Evolutionary conservation across 2,329 filamentous ascomycete genomes (phyloP).

Genomic region (Aspergillus arachidicola): DNA sequence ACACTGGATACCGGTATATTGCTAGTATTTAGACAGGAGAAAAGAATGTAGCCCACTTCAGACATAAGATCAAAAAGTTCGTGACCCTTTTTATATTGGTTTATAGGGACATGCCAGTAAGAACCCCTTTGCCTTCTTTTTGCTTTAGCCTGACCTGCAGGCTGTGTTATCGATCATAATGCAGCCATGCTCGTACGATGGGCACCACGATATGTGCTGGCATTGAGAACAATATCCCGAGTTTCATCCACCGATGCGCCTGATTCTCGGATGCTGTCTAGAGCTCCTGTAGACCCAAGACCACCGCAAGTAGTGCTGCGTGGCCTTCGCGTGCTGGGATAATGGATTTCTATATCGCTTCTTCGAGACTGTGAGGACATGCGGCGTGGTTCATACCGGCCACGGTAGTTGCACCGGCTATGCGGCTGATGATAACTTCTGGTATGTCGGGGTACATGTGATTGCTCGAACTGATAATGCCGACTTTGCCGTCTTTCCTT

Average conservation of each 20-base stretch:
- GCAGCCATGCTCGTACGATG: constrained; percentile 32
- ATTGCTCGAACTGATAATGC: constrained; percentile 32
- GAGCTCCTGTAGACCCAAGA: constrained; percentile 15
- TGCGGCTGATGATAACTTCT: constrained; percentile 32
- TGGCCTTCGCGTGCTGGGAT: constrained; percentile 36
- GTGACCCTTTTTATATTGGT: not conserved
- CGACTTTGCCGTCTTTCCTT: constrained; percentile 15
- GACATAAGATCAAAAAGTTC: not conserved
- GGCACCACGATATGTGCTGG: constrained; percentile 33
- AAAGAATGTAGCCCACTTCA: not conserved
- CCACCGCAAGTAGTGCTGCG: constrained; percentile 37
- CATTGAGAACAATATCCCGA: constrained; percentile 21
- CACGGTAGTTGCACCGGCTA: constrained; percentile 25
- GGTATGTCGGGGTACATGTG: constrained; percentile 27
- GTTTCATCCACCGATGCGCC: constrained; percentile 31
- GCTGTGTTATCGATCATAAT: constrained; percentile 11
- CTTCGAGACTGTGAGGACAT: constrained; percentile 29
- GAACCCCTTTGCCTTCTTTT: constrained; percentile 14
- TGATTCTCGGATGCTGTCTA: constrained; percentile 37
- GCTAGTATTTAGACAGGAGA: constrained; percentile 6
- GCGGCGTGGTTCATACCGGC: constrained; percentile 22
- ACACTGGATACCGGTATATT: not conserved
- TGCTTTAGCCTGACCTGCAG: constrained; percentile 26
- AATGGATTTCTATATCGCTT: constrained; percentile 38
- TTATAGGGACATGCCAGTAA: not conserved